Evolutionary conservation across 2,329 filamentous ascomycete genomes (phyloP).

Genomic region (Aspergillus texensis): DNA sequence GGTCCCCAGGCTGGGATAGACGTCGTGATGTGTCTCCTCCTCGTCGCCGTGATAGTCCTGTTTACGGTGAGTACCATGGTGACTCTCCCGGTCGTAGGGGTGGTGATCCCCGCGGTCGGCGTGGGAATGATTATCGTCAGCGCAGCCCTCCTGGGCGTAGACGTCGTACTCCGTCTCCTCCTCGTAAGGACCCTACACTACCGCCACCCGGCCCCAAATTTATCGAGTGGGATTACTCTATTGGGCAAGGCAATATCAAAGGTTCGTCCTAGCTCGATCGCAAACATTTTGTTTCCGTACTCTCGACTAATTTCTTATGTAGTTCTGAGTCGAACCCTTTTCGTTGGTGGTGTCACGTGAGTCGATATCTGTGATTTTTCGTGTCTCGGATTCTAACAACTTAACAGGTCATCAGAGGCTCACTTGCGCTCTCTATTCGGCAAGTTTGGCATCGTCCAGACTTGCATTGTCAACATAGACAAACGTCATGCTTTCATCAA

Average conservation of each 20-base stretch:
- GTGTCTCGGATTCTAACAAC: constrained; percentile 20
- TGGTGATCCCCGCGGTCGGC: constrained; percentile 57
- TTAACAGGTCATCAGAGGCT: constrained; percentile 68
- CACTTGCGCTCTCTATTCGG: constrained; percentile 81
- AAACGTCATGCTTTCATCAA: constrained; percentile 99
- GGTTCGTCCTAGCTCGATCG: constrained; percentile 40
- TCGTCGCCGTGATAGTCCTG: constrained; percentile 67
- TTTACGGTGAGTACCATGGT: constrained; percentile 73
- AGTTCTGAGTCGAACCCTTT: constrained; percentile 91
- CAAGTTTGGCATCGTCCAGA: constrained; percentile 85
- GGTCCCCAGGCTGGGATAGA: constrained; percentile 77
- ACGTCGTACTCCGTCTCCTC: constrained; percentile 64
- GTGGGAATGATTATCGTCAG: constrained; percentile 73
- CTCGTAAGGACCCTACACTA: constrained; percentile 45
- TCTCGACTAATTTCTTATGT: constrained; percentile 21
- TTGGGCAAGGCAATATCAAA: constrained; percentile 80
- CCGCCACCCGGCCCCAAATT: constrained; percentile 66
- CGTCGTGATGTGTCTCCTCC: constrained; percentile 66
- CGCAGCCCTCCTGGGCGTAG: constrained; percentile 76
- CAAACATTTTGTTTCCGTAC: constrained; percentile 6
- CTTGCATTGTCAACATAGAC: constrained; percentile 96
- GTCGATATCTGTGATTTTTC: constrained; percentile 36
- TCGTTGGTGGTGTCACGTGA: constrained; percentile 92
- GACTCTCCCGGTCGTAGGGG: constrained; percentile 66
- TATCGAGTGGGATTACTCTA: constrained; percentile 74